Base-by-base conservation (phyloP, 768 basidiomycete species). In the Leccinum olivaceopallidum region DNA sequence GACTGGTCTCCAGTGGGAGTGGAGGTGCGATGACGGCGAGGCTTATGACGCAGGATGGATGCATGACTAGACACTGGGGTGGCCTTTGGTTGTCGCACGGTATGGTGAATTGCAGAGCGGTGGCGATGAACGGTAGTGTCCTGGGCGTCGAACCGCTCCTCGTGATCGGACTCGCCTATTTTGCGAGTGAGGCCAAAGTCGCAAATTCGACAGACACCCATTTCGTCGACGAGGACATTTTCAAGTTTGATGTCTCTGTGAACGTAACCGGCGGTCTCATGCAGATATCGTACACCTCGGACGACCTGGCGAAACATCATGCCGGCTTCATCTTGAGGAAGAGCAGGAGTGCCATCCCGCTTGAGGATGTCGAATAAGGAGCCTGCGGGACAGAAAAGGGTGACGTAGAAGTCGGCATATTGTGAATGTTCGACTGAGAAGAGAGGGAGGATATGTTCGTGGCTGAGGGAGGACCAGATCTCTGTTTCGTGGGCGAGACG, bases 181-280 rank as follows among this genome's bases (percentile, higher is more conserved):
- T 79, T 79, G 68, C 83, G 81, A 20, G 91, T 81, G 79, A 95
- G 84, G 53, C 93, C 92, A 76, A 95, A 95, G 76, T 95, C 94
- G 49, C 80, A 79, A 34, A 96, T 88, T 69, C 86, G 85, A 78
- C 93, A 94, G n/a, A 87, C 82, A 58, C 92, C 90, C 79, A 84
- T 86, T 71, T 92, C 90, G 73, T 95, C 93, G 56, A 95, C 87
- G 48, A 98, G 84, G 53, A 98, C 86, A 77, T 99, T 99, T 77
- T 98, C 97, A 60, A 97, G 84, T 78, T 99, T 99, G 73, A 99
- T 79, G 76, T 99, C 97, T 67, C 94, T 85, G 77, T 99, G 96
- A 57, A 95, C 89, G 66, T 89, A 84, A 8, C 81, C 76, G 28
- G 86, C 88, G 47, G 84, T 83, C 60, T 88, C 84, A 73, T 96